Conservation (phyloP, 164 flowering plant species). For the Kalanchoe fedtschenkoi region DNA sequence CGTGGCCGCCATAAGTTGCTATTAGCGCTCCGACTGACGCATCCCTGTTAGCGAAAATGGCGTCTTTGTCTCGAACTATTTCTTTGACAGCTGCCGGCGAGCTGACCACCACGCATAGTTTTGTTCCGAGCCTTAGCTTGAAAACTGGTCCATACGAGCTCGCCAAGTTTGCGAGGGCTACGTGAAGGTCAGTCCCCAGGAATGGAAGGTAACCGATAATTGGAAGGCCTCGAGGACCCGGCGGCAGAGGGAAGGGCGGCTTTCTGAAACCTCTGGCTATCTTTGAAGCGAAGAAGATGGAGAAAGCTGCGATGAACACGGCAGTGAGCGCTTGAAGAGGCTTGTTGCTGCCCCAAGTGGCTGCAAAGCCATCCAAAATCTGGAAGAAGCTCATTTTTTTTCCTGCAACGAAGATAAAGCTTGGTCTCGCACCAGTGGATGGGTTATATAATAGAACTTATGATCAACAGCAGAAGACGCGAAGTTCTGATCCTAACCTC, state of each 20-base stretch:
- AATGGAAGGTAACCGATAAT: conserved; percentile 37
- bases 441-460: too few species aligned
- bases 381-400: not conserved
- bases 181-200: conserved; percentile 35
- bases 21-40: conserved; percentile 20
- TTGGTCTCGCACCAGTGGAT: too few species aligned
- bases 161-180: conserved; percentile 23
- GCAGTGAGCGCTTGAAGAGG: not conserved
- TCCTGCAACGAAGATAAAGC: too few species aligned
- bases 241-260: conserved; percentile 24
- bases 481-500: too few species aligned
- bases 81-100: conserved; percentile 32
- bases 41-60: conserved; percentile 35
- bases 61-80: conserved; percentile 38
- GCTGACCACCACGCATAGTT: conserved; percentile 24
- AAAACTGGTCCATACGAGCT: conserved; percentile 31
- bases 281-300: conserved; percentile 2
- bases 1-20: conserved; percentile 24
- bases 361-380: not conserved
- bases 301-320: not conserved
- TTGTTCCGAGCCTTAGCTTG: conserved; percentile 29
- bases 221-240: conserved; percentile 45
- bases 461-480: too few species aligned
- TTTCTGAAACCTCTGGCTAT: not conserved
- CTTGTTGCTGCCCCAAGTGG: not conserved